These are phyloP conservation scores for Corynascus novoguineensis DNA, from an alignment of 495 filamentous ascomycete species.

Conservation along the genomic window DNA sequence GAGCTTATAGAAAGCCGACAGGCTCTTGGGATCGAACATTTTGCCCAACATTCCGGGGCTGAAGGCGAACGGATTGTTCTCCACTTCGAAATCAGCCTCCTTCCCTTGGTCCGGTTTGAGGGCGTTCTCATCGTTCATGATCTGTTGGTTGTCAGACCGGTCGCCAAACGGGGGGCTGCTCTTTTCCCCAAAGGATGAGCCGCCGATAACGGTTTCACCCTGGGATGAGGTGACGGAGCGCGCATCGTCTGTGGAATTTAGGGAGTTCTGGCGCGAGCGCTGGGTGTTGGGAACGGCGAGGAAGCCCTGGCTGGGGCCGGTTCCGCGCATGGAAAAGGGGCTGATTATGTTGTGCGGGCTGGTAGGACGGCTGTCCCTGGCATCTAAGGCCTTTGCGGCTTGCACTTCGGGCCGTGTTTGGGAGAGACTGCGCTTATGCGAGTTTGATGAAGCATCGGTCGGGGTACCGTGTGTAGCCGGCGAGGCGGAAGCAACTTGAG, in stretches of 20 bases:
- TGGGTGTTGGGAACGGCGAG: constrained; percentile 45
- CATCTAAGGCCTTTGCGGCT: constrained; percentile 63
- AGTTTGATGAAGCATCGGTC: constrained; percentile 39
- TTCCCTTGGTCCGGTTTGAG: constrained; percentile 62
- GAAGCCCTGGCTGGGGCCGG: constrained; percentile 41
- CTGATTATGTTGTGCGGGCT: constrained; percentile 88
- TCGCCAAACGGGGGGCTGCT: constrained; percentile 23
- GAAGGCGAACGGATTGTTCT: constrained; percentile 66
- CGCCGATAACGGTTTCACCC: constrained; percentile 38
- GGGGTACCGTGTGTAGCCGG: constrained; percentile 42
- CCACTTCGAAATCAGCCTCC: constrained; percentile 58
- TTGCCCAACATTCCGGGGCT: constrained; percentile 67
- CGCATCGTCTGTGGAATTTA: constrained; percentile 48
- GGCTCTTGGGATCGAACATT: constrained; percentile 67
- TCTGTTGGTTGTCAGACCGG: constrained; percentile 39
- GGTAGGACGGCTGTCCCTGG: constrained; percentile 70
- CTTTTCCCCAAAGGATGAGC: constrained; percentile 37
- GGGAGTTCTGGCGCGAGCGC: constrained; percentile 49
- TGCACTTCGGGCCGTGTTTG: constrained; percentile 51
- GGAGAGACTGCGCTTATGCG: constrained; percentile 36
- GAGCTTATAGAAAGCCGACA: constrained; percentile 62
- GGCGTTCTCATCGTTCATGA: constrained; percentile 49
- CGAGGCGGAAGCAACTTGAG: constrained; percentile 26
- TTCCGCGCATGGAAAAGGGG: constrained; percentile 47
- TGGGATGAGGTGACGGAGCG: constrained; percentile 42